Evolutionary conservation across 768 basidiomycete genomes (phyloP), one percentile per base, ranked within the genome.

Genomic region (Calocera viscosa): DNA sequence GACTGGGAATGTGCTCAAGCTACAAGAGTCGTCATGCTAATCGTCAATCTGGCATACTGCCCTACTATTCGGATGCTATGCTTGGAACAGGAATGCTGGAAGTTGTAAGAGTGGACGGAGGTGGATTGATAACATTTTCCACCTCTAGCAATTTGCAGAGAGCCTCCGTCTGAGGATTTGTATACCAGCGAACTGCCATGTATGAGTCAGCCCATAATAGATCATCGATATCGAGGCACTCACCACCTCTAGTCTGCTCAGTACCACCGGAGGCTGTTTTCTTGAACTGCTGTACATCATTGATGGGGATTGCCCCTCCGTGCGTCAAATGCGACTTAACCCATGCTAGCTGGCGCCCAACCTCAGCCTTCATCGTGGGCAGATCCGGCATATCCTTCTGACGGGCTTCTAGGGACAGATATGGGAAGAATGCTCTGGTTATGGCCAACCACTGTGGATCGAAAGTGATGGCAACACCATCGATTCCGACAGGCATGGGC

Each of bases 381-480:
- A 64, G 83, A 0, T 81, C 80, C 0, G 94, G 93, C 71, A 91
- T 87, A 0, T 79, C 71, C 0, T 74, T 74, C 69, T 88, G 88
- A 0, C 72, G 71, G 7, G 72, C 78, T 2, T 74, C 71, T 3
- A 81, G 81, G 1, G 89, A 86, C 69, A 97, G 82, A 77, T 82
- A 88, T 0, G 87, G 86, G 68, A 92, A 84, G 70, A 94, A 89
- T 0, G 91, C 92, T 7, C 90, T 88, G 2, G 86, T 86, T 72
- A 99, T 92, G 0, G 93, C 94, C 60, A 98, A 84, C 96, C 96
- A 99, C 74, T 92, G 86, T 0, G 87, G 86, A 72, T 97, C 94
- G 75, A 84, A 96, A 16, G 82, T 81, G 22, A 97, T 68, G 0
- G 30, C 17, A 0, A 67, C 67, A 1, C 22, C 49, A 5, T 49